phyloP scores from a whole-genome alignment of 2,329 filamentous ascomycete species.

The Chaetomium globosum region DNA sequence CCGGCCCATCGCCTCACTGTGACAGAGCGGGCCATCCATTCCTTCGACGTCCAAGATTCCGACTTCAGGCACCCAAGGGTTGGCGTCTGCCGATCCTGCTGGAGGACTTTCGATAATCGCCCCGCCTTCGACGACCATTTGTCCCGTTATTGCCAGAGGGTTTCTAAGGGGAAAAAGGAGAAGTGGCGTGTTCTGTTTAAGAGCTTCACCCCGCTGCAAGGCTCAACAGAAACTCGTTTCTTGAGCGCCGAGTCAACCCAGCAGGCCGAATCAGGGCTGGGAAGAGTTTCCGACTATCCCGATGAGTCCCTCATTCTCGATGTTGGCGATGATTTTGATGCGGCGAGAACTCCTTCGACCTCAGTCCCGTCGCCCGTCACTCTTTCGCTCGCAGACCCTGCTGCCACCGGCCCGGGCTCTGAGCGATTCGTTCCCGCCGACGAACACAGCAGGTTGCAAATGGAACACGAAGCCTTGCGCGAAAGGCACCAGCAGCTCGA shows the following conservation, averaged over 20 bases:
- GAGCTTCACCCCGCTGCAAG: conserved; percentile 37
- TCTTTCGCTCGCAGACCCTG: background rate
- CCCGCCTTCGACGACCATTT: conserved; percentile 38
- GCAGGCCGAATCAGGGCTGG: conserved; percentile 13
- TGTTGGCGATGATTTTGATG: background rate
- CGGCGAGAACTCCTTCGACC: conserved; percentile 26
- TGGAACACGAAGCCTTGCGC: conserved; percentile 29
- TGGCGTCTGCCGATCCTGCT: conserved; percentile 43
- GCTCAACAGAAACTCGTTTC: background rate
- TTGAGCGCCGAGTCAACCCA: background rate
- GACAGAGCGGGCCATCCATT: conserved; percentile 37
- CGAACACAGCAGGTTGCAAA: conserved; percentile 31
- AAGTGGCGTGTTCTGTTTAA: conserved; percentile 38
- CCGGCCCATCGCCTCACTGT: conserved; percentile 41
- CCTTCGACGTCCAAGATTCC: conserved; percentile 39
- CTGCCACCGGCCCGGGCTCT: background rate
- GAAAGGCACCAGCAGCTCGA: conserved; percentile 31
- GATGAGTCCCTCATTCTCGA: conserved; percentile 3
- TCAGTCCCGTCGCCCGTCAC: conserved; percentile 27
- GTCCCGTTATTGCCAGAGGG: conserved; percentile 33
- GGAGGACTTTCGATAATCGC: conserved; percentile 38
- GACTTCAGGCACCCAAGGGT: conserved; percentile 37
- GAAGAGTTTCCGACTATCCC: conserved; percentile 9
- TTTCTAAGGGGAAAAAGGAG: conserved; percentile 40
- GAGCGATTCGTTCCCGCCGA: conserved; percentile 26